Base-by-base conservation (phyloP, 345 rosid species). In the Aquilaria sinensis region DNA sequence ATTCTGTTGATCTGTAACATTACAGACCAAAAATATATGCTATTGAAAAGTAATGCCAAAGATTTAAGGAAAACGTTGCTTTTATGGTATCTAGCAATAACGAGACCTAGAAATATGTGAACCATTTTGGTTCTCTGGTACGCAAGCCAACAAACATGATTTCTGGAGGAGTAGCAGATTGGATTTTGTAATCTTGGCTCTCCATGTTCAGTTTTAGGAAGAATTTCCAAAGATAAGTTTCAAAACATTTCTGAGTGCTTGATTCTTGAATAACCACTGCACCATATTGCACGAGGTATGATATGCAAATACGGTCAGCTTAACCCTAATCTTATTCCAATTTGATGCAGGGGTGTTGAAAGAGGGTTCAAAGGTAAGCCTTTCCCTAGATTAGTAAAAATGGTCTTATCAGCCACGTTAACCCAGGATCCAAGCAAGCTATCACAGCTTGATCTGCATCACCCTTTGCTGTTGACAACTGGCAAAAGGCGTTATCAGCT, bases 381-480 rank as follows among this genome's bases (percentile, higher is more conserved):
- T 56, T 79, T 71, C 61, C 99, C 97, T 58, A 82, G 97, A 74
- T 85, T 94, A 55, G 93, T 67, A 62, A 88, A 94, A 82, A 81
- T 94, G 88, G 92, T 85, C 56, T 73, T 88, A 53, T 94, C 99
- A 62, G 96, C 99, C 61, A 94, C 99, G 11, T 82, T 90, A 70
- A 88, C 99, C 48, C 87, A 85, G 75, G 96, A 94, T 81, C 99
- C 99, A 61, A 82, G 96, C 84, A 94, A 94, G 82, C 95, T 94
- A 66, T 80, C 87, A 67, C 99, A 87, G 74, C 95, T 90, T 76
- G 81, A 84, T 73, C 75, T 94, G 65, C 96, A 86, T 78, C 96
- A 94, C 70, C 99, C 99, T 9, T 78, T 94, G 71, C 85, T 94
- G 73, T 73, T 94, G 83, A 85, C 96, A 47, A 80, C 83, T 10